Evolutionary conservation across 2,329 filamentous ascomycete species (phyloP), one percentile per base, ranked within the genome.

Genomic region (Plectosphaerella plurivora): DNA sequence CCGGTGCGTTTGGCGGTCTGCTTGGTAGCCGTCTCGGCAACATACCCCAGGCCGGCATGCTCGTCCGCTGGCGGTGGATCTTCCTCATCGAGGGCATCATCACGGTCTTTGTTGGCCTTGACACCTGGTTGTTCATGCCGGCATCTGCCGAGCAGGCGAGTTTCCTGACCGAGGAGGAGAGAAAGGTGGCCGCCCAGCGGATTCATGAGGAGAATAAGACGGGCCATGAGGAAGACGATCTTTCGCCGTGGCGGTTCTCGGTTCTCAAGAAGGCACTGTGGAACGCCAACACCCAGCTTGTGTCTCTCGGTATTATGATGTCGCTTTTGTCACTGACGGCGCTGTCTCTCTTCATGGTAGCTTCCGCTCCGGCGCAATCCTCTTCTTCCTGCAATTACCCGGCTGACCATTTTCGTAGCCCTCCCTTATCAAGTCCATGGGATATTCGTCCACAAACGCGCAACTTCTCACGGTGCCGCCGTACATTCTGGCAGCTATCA

Each of bases 1-100:
- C 81, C 14, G 79, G 79, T 14, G 79, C 79, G 12, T 83, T 83
- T 54, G 81, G 79, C 16, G 80, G 80, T 1, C 68, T 84, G 5
- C 66, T 83, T 1, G 80, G 79, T 2, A 77, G 77, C 7, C 78
- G 74, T 47, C 70, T 80, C 48, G 71, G 70, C 51, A 69, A 61
- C 7, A 77, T 84, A 45, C 79, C 79, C 10, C 20, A 15, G 16
- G 37, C 12, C 37, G 37, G 37, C 37, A 39, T 39, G 37, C 37
- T 39, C 7, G 37, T 39, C 9, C 37, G 37, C 7, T 39, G 37
- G 37, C 37, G 37, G 9, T 39, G 12, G 37, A n/a, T 39, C 14
- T 39, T 39, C 16, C 37, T 39, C 4, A 18, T 39, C 4, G 37
- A 39, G 12, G 37, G 37, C 15, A 15, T 39, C 15, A 14, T 39